phyloP scores from a whole-genome alignment of 129 eudicot genomes.

The Artemisia annua region DNA sequence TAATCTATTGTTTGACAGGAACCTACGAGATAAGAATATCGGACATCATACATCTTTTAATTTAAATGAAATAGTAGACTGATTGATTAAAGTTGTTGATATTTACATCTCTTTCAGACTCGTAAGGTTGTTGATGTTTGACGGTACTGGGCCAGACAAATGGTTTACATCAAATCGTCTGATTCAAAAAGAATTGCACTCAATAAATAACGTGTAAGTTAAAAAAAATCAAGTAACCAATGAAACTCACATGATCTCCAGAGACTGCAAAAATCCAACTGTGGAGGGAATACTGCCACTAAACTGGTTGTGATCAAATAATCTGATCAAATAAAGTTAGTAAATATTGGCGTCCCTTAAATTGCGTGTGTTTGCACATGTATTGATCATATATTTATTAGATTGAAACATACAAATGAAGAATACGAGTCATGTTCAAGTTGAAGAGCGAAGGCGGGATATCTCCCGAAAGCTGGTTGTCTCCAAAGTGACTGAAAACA shows the following conservation, averaged over 20 bases:
- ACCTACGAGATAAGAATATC: slow-evolving; percentile 17
- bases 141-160: slow-evolving; percentile 22
- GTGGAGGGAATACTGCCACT: slow-evolving; percentile 14
- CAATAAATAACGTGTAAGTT: neutral
- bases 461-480: slow-evolving; percentile 61
- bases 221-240: neutral
- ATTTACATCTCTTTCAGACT: slow-evolving; percentile 19
- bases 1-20: slow-evolving; percentile 33
- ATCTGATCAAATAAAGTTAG: neutral
- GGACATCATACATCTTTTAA: neutral
- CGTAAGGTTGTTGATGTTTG: slow-evolving; percentile 38
- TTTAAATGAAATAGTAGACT: neutral
- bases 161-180: slow-evolving; percentile 34
- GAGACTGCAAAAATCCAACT: slow-evolving; percentile 6
- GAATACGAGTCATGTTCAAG: slow-evolving; percentile 45
- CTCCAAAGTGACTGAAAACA: slow-evolving; percentile 59
- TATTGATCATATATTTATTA: neutral
- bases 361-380: neutral
- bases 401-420: slow-evolving; percentile 52
- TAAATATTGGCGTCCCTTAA: neutral
- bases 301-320: slow-evolving; percentile 23
- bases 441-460: slow-evolving; percentile 53
- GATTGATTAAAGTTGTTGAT: neutral
- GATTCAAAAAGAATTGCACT: slow-evolving; percentile 14
- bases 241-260: slow-evolving; percentile 22